These are phyloP conservation scores for Ophiosphaerella narmari DNA, from an alignment of 2,329 filamentous ascomycete genomes.

Conservation along the genomic window DNA sequence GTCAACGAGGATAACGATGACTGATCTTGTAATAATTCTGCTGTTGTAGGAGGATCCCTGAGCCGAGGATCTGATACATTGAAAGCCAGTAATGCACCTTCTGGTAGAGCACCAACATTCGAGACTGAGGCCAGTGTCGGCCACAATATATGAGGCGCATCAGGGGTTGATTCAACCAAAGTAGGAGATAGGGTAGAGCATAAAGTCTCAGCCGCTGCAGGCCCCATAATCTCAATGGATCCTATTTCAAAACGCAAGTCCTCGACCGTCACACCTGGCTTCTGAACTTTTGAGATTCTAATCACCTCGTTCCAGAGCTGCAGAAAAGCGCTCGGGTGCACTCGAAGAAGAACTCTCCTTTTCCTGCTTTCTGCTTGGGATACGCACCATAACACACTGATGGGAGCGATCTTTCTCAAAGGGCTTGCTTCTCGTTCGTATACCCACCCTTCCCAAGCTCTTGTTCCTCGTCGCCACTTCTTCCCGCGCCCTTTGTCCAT, in stretches of 20 bases:
- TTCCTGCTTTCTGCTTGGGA: slow-evolving; percentile 36
- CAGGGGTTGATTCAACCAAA: slow-evolving; percentile 16
- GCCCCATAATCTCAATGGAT: slow-evolving; percentile 71
- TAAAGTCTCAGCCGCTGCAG: slow-evolving; percentile 79
- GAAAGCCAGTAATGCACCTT: slow-evolving; percentile 73
- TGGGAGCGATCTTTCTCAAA: slow-evolving; percentile 68
- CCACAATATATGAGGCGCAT: slow-evolving; percentile 45
- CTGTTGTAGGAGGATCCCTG: slow-evolving; percentile 69
- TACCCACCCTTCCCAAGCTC: slow-evolving; percentile 62
- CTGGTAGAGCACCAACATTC: slow-evolving; percentile 67
- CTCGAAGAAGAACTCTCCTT: slow-evolving; percentile 68
- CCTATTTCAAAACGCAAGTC: slow-evolving; percentile 75
- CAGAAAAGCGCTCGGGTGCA: slow-evolving; percentile 81
- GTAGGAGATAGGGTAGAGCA: slow-evolving; percentile 66
- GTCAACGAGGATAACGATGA: slow-evolving; percentile 53
- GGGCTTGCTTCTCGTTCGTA: slow-evolving; percentile 59
- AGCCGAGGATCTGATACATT: slow-evolving; percentile 79
- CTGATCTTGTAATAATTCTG: slow-evolving; percentile 35
- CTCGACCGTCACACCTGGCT: slow-evolving; percentile 66
- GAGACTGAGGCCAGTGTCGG: slow-evolving; percentile 33
- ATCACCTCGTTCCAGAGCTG: slow-evolving; percentile 69
- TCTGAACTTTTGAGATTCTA: slow-evolving; percentile 62
- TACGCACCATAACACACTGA: slow-evolving; percentile 74
- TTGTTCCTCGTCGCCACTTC: slow-evolving; percentile 71
- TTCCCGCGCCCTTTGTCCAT: slow-evolving; percentile 56